Evolutionary conservation across 192 early-diverging fungal genomes (phyloP).

Genomic region (Allomyces macrogynus): DNA sequence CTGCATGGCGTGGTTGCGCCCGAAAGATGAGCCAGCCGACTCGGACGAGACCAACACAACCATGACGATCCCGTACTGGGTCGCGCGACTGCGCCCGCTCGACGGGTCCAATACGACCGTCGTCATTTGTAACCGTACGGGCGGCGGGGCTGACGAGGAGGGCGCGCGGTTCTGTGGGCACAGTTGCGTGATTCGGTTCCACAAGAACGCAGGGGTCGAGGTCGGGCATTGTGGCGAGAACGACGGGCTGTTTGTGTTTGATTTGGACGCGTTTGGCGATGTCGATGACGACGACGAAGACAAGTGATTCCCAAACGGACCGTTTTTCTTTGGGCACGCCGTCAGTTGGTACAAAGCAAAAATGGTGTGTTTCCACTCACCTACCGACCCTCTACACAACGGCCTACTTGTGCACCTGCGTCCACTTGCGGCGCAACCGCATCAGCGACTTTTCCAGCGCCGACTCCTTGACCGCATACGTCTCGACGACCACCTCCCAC

Average conservation of each 20-base stretch:
- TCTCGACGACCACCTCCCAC: too few species aligned
- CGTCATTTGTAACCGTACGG: not conserved
- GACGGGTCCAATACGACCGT: not conserved
- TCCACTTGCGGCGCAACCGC: too few species aligned
- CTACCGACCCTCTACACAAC: too few species aligned
- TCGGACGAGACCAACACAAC: not conserved
- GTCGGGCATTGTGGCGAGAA: not conserved
- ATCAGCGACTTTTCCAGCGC: too few species aligned
- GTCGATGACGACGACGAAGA: too few species aligned
- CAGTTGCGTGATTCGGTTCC: not conserved
- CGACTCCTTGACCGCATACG: too few species aligned
- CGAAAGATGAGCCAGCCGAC: not conserved
- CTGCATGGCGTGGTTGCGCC: conserved; percentile 23
- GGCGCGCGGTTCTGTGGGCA: not conserved
- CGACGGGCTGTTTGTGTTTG: not conserved
- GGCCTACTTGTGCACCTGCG: too few species aligned
- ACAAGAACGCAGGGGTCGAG: not conserved
- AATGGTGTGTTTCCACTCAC: too few species aligned
- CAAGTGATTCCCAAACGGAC: too few species aligned
- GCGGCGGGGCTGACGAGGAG: not conserved
- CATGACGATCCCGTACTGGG: not conserved
- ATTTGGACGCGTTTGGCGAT: too few species aligned
- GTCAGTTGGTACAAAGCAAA: too few species aligned
- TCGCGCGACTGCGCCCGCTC: not conserved
- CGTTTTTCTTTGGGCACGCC: too few species aligned